Evolutionary conservation across 202 grass and related monocot species (phyloP), one percentile per base, ranked within the genome.

Genomic region (Eragrostis tef): DNA sequence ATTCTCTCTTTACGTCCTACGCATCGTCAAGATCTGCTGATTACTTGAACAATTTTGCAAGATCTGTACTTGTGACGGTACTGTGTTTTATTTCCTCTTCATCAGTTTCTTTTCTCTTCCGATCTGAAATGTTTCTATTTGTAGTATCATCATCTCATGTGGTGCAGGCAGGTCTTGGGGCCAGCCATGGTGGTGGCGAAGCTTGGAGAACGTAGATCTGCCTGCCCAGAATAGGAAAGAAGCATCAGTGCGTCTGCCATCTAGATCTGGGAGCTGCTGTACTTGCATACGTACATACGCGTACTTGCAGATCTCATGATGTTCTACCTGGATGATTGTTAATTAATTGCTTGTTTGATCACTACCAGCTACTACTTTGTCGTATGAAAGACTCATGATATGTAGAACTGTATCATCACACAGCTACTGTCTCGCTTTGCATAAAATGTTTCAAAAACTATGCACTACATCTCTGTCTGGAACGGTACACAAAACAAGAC

Each of bases 241-340:
- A 51, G 11, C 47, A 4, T 79, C 67, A 49, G 41, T 57, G 79
- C 74, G 24, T 29, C 39, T 77, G 65, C 66, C 41, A 78, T 66
- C 86, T 74, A 80, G 81, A 88, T 88, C 86, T 84, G 81, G 68
- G 24, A 84, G 67, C 26, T 88, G 26, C 43, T 36, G 54, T 70
- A 44, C 21, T 11, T 70, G 66, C 66, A 45, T 59, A 70, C 65
- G 70, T 81, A 27, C 65, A 61, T 81, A 27, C 50, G n/a, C 7
- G 11, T 87, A 61, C 73, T 70, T 64, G 70, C 22, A 79, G 67
- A 88, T 83, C 74, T 73, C 6, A 42, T 41, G 15, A 42, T 42
- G 29, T 67, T 39, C 9, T 25, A 15, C 36, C 1, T 54, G 5
- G 54, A 11, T 71, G 20, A 52, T 21, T 31, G 29, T 31, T 31